Conservation (phyloP, 257 asterid genomes). For the Ligustrum vulgare region DNA sequence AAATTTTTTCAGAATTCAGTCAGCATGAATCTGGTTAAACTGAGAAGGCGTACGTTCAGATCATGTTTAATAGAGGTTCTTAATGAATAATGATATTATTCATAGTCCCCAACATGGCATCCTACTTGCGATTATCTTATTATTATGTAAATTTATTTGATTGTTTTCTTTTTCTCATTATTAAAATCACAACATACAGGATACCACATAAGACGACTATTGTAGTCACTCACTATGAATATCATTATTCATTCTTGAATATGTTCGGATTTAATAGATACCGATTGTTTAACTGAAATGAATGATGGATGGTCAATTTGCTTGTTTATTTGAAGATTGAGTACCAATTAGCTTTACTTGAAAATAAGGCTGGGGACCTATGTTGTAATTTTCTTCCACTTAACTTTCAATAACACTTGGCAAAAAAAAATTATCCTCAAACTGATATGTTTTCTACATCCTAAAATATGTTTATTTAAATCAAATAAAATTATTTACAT, state of each 20-base stretch:
- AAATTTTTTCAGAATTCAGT: too few relatives aligned
- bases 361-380: background rate
- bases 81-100: too few relatives aligned
- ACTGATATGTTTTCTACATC: background rate
- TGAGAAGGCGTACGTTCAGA: background rate
- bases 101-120: too few relatives aligned
- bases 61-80: background rate
- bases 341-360: background rate
- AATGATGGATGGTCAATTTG: background rate
- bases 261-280: too few relatives aligned
- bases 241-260: too few relatives aligned
- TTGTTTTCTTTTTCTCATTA: too few relatives aligned
- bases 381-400: too few relatives aligned
- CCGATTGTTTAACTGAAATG: background rate
- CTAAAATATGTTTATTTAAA: background rate
- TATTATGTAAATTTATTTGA: too few relatives aligned
- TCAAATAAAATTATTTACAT: constrained; percentile 13
- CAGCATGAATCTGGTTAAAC: background rate
- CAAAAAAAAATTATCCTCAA: background rate
- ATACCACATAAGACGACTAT: too few relatives aligned
- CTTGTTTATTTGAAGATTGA: background rate
- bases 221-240: too few relatives aligned
- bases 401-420: background rate
- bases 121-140: too few relatives aligned
- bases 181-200: too few relatives aligned